A percentile compares a stretch with the other conserved stretches of the same genome.
Evolutionary conservation across 257 asterid species (phyloP).

Genomic region (Penstemon davidsonii): DNA sequence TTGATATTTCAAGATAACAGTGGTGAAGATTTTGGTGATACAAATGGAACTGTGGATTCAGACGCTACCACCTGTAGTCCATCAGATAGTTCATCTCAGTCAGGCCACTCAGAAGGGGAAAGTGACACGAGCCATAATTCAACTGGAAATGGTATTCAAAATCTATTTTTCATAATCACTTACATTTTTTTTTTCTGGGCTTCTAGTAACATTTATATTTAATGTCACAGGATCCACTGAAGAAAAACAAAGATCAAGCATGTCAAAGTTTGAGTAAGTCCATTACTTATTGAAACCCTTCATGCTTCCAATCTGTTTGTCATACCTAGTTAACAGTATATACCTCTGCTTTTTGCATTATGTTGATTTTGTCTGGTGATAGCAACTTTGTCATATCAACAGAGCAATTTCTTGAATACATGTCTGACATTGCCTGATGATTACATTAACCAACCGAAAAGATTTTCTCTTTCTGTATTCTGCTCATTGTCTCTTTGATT

Average conservation of each 20-base stretch:
- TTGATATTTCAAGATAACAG: conserved; percentile 46
- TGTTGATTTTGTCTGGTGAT: not conserved
- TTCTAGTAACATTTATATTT: conserved; percentile 24
- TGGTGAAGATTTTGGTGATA: conserved; percentile 58
- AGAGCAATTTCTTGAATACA: not conserved
- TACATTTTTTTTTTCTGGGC: conserved; percentile 6
- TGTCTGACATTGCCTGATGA: not conserved
- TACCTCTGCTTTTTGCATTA: conserved; percentile 11
- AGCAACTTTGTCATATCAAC: not conserved
- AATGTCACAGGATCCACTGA: conserved; percentile 41
- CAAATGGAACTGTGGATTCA: conserved; percentile 43
- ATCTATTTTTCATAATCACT: not conserved
- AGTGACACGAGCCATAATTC: conserved; percentile 55
- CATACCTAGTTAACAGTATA: not conserved
- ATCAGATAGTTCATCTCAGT: conserved; percentile 58
- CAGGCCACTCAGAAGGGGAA: conserved; percentile 52
- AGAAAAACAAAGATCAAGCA: conserved; percentile 30
- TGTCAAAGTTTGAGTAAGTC: conserved; percentile 54
- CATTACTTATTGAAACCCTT: not conserved
- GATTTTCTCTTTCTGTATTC: not conserved
- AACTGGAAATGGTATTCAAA: conserved; percentile 45
- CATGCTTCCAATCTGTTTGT: not conserved
- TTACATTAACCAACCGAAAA: not conserved
- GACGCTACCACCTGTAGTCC: conserved; percentile 44
- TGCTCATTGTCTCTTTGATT: not conserved